Evolutionary conservation across 208 protist genomes (phyloP), one percentile per base, ranked within the genome.

Genomic region (Trypanosoma rangeli): DNA sequence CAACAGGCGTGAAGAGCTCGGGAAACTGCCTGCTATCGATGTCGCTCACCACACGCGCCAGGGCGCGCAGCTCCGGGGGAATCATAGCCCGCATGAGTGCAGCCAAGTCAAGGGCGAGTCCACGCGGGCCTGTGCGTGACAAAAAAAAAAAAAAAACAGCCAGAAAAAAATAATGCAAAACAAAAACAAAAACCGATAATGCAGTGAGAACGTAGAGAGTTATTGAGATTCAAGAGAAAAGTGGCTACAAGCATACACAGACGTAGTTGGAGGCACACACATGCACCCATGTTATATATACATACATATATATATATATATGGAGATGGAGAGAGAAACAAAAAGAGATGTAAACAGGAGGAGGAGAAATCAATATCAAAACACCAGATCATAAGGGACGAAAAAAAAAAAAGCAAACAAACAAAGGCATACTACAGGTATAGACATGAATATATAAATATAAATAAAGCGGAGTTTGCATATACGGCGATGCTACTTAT

Each of bases 61-160:
- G 81, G 29, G 78, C 90, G 37, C 90, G 85, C 49, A 95, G 68
- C n/a, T 92, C 77, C 0, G 85, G 85, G 24, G 90, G 74, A 24
- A 93, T 82, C 53, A 56, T 73, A 33, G 56, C 39, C 44, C 68
- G 80, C 61, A 79, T 52, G 33, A 49, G 18, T 22, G 29, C 15
- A 20, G n/a, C 28, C 1, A 1, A 1, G 28, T n/a, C 28, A 58
- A 37, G 9, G n/a, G n/a, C 9, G 2, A 12, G n/a, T 13, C 20
- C 50, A 5, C 50, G 15, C 42, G 15, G 15, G 42, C 42, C 42
- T 46, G 42, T 46, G 8, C 13, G 13, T 18, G 15, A 16, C 5
- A 1, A 9, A 20, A 46, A 10, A 56, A 53, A 33, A n/a, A 53
- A 55, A 48, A 56, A 50, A 53, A 72, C 66, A 64, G 48, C 31